These are phyloP conservation scores for Galerina sulciceps DNA, from an alignment of 768 basidiomycete genomes.

Conservation along the genomic window DNA sequence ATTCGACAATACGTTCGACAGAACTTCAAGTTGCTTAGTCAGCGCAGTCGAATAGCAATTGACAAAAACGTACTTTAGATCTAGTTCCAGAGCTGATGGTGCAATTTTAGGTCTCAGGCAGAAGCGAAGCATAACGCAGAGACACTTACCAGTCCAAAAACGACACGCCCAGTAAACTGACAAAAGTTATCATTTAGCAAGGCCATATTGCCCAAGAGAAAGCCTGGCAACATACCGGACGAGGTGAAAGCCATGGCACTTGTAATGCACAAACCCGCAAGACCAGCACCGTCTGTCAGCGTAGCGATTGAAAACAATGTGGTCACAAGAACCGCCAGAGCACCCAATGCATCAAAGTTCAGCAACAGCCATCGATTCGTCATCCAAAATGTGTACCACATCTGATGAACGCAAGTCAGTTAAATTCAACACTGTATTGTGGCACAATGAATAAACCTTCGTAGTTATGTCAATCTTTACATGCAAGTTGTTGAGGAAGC, in stretches of 20 bases:
- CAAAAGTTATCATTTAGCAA: not conserved
- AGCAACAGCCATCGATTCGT: constrained; percentile 84
- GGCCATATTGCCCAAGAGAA: not conserved
- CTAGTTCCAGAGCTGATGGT: constrained; percentile 67
- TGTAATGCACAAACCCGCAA: constrained; percentile 77
- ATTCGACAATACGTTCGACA: constrained; percentile 91
- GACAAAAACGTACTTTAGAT: constrained; percentile 63
- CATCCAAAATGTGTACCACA: constrained; percentile 93
- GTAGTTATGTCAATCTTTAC: constrained; percentile 78
- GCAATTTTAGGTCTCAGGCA: constrained; percentile 21
- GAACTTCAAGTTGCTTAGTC: constrained; percentile 48
- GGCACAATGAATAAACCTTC: constrained; percentile 45
- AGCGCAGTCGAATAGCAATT: not conserved
- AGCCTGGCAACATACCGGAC: constrained; percentile 31
- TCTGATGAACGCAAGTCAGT: constrained; percentile 37
- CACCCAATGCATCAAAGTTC: constrained; percentile 82
- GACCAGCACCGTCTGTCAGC: constrained; percentile 55
- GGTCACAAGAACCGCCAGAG: constrained; percentile 72
- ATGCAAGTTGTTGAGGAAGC: constrained; percentile 79
- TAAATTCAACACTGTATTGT: not conserved
- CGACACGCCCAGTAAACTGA: constrained; percentile 57
- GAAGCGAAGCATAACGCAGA: not conserved
- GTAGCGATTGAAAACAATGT: constrained; percentile 76
- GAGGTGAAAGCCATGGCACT: constrained; percentile 61
- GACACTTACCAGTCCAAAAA: constrained; percentile 46